These are phyloP conservation scores for Colletotrichum musae DNA, from an alignment of 2,329 filamentous ascomycete species.

Conservation along the genomic window DNA sequence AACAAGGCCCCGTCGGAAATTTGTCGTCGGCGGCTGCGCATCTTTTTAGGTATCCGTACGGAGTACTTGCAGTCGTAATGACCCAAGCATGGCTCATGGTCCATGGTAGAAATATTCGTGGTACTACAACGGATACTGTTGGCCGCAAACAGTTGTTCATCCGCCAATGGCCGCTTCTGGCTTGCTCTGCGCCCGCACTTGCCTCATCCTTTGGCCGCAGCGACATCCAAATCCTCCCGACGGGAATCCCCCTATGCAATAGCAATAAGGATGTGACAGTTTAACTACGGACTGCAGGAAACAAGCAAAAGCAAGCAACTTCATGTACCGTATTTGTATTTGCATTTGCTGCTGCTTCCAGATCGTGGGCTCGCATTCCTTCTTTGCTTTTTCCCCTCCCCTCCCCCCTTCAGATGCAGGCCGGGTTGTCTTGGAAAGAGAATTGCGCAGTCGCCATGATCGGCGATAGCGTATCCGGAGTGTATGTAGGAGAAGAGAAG, in stretches of 20 bases:
- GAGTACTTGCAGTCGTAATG: neutral
- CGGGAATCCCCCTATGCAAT: too few species aligned
- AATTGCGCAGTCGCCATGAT: too few species aligned
- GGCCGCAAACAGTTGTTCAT: slow-evolving; percentile 27
- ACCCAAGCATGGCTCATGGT: neutral
- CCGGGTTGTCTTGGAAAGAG: neutral
- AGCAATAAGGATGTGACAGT: too few species aligned
- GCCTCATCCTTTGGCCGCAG: slow-evolving; percentile 3
- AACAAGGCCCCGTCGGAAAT: slow-evolving; percentile 9
- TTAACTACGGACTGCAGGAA: too few species aligned
- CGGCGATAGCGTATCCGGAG: too few species aligned
- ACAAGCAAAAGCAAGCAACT: too few species aligned
- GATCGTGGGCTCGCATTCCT: neutral
- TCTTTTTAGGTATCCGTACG: neutral
- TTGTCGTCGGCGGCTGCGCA: neutral
- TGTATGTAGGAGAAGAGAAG: too few species aligned
- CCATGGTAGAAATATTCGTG: neutral
- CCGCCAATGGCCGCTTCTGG: slow-evolving; percentile 19
- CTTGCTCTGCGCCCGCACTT: slow-evolving; percentile 18
- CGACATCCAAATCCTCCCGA: neutral
- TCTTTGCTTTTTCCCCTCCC: neutral
- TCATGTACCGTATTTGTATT: too few species aligned
- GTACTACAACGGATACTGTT: neutral
- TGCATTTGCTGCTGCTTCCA: too few species aligned
- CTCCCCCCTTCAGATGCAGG: neutral